Percentiles rank a stretch among this genome's conserved stretches.
These are phyloP conservation scores for Thermoascus crustaceus DNA, from an alignment of 2,329 filamentous ascomycete genomes.

Conservation along the genomic window DNA sequence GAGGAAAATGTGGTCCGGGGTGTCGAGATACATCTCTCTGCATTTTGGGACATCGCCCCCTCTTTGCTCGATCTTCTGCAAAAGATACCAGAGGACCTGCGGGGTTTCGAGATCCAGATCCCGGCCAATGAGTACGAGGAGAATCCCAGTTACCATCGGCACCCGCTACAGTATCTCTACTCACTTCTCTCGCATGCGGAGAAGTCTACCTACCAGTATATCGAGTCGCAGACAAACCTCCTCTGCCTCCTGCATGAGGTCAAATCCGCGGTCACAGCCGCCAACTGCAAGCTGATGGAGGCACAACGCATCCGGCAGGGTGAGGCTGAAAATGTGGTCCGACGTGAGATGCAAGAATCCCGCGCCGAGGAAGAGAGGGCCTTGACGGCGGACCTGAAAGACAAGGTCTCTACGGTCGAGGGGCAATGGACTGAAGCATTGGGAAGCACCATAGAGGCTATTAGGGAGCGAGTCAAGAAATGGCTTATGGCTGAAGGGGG, in stretches of 20 bases:
- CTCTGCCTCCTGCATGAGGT: slow-evolving; percentile 87
- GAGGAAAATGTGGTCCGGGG: slow-evolving; percentile 79
- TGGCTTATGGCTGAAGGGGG: slow-evolving; percentile 72
- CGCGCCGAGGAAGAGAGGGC: slow-evolving; percentile 58
- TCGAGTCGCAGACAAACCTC: slow-evolving; percentile 86
- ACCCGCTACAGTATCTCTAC: slow-evolving; percentile 86
- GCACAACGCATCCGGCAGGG: slow-evolving; percentile 49
- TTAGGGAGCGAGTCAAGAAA: slow-evolving; percentile 65
- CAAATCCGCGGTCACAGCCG: slow-evolving; percentile 65
- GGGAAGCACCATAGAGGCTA: slow-evolving; percentile 64
- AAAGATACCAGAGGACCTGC: slow-evolving; percentile 56
- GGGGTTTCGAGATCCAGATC: slow-evolving; percentile 64
- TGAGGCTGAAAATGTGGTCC: slow-evolving; percentile 34
- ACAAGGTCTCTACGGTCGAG: slow-evolving; percentile 84
- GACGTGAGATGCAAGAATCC: slow-evolving; percentile 48
- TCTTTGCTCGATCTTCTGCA: slow-evolving; percentile 69
- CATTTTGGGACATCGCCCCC: slow-evolving; percentile 97
- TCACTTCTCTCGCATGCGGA: slow-evolving; percentile 77
- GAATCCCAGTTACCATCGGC: slow-evolving; percentile 70
- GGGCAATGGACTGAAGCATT: slow-evolving; percentile 83
- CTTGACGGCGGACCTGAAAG: slow-evolving; percentile 80
- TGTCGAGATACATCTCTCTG: slow-evolving; percentile 82
- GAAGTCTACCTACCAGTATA: slow-evolving; percentile 93
- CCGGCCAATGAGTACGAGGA: slow-evolving; percentile 73
- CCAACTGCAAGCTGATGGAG: slow-evolving; percentile 60